These are phyloP conservation scores for Steccherinum ochraceum DNA, from an alignment of 768 basidiomycete genomes.

Conservation along the genomic window DNA sequence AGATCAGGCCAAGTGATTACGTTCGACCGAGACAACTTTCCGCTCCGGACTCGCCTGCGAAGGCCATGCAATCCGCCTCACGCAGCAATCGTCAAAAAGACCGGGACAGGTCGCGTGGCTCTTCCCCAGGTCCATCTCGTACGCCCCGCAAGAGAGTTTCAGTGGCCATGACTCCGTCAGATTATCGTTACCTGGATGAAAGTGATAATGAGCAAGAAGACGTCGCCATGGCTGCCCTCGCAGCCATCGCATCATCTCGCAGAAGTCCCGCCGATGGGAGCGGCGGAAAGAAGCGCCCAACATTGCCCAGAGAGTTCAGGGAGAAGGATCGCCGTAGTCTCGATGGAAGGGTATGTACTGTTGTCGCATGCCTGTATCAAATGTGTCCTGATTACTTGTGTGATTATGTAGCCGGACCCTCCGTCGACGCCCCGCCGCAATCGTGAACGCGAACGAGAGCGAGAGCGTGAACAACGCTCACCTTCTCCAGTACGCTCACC, in stretches of 20 bases:
- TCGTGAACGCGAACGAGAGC: conserved; percentile 4
- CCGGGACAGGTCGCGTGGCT: not conserved
- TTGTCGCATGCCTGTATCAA: not conserved
- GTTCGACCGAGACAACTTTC: conserved; percentile 40
- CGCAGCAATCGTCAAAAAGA: not conserved
- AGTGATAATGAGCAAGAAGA: conserved; percentile 28
- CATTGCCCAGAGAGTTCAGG: conserved; percentile 45
- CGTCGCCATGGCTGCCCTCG: conserved; percentile 52
- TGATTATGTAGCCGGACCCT: conserved; percentile 13
- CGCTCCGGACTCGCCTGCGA: conserved; percentile 40
- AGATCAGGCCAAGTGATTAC: conserved; percentile 4
- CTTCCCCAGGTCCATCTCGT: conserved; percentile 34
- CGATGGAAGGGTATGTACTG: conserved; percentile 35
- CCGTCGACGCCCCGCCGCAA: conserved; percentile 18
- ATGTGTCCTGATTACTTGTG: too few species aligned
- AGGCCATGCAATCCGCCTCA: conserved; percentile 8
- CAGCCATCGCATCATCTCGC: conserved; percentile 52
- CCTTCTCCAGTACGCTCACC: conserved; percentile 15
- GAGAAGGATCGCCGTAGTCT: conserved; percentile 29
- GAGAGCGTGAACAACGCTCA: conserved; percentile 7
- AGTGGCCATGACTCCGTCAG: conserved; percentile 24
- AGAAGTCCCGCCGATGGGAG: conserved; percentile 7
- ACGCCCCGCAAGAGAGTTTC: conserved; percentile 39
- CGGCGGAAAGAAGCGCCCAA: conserved; percentile 37
- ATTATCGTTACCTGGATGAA: conserved; percentile 10